Conservation (phyloP, 2,329 filamentous ascomycete species). For the Phyllosticta capitalensis region DNA sequence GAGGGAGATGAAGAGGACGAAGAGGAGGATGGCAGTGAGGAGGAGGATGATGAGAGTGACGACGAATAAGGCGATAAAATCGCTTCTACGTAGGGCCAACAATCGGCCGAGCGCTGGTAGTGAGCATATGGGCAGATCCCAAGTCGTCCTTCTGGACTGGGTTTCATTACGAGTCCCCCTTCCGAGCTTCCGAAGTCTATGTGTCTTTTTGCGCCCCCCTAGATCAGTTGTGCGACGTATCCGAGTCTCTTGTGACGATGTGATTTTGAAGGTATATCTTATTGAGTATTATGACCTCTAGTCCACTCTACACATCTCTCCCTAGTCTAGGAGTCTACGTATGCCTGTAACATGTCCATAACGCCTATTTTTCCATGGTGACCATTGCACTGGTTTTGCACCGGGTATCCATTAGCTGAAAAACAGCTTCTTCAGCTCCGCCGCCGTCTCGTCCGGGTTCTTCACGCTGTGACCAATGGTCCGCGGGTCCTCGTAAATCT, state of each 20-base stretch:
- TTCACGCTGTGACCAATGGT: constrained; percentile 79
- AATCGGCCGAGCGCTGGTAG: neutral
- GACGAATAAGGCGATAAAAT: neutral
- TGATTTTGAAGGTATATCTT: neutral
- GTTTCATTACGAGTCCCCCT: too few species aligned
- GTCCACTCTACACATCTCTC: neutral
- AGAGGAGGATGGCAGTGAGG: constrained; percentile 40
- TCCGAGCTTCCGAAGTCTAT: too few species aligned
- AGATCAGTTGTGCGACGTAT: too few species aligned
- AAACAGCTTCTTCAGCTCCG: constrained; percentile 73
- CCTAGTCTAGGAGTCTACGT: neutral
- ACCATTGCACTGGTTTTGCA: neutral
- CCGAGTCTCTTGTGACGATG: too few species aligned
- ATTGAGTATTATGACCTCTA: neutral
- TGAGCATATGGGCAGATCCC: neutral
- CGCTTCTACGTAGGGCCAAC: neutral
- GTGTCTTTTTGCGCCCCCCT: too few species aligned
- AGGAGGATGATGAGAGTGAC: constrained; percentile 14
- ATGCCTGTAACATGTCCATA: neutral
- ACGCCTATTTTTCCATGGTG: neutral
- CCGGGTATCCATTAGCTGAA: neutral
- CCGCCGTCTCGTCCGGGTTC: constrained; percentile 72
- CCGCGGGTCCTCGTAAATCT: constrained; percentile 76
- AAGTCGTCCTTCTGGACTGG: too few species aligned
- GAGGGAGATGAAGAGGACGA: constrained; percentile 38